Conservation (phyloP, 176 grass and related monocot genomes). For the Raddia distichophylla region DNA sequence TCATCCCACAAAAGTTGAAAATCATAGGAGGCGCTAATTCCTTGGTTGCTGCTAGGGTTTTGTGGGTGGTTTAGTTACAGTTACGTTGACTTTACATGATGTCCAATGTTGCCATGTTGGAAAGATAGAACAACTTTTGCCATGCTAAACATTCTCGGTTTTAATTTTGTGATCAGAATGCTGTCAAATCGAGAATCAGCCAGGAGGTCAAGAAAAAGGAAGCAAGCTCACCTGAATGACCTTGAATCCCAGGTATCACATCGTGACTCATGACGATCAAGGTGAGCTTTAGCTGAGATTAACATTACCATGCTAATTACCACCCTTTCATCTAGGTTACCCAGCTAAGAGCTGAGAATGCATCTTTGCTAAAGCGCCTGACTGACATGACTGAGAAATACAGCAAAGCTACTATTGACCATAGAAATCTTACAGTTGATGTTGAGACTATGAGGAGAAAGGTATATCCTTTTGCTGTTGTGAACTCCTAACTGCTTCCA, state of each 20-base stretch:
- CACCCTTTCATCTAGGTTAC: slow-evolving; percentile 56
- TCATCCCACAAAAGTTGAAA: slow-evolving; percentile 5
- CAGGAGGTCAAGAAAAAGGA: slow-evolving; percentile 87
- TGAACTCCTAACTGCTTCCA: neutral
- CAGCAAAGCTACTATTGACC: slow-evolving; percentile 59
- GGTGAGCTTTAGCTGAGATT: slow-evolving; percentile 7
- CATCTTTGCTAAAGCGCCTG: slow-evolving; percentile 63
- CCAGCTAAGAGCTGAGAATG: slow-evolving; percentile 73
- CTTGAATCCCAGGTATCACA: slow-evolving; percentile 71
- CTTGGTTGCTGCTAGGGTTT: neutral
- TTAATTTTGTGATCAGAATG: slow-evolving; percentile 59
- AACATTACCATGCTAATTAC: slow-evolving; percentile 35
- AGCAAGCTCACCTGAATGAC: slow-evolving; percentile 77
- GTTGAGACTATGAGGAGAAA: slow-evolving; percentile 75
- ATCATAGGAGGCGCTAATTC: neutral
- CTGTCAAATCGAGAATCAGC: slow-evolving; percentile 93
- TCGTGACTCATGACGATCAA: slow-evolving; percentile 2
- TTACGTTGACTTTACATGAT: neutral
- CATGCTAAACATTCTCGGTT: slow-evolving; percentile 12
- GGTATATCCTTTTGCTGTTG: slow-evolving; percentile 45
- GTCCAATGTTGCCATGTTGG: neutral
- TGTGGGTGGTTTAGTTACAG: neutral
- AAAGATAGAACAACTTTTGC: slow-evolving; percentile 20
- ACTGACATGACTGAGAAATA: slow-evolving; percentile 78
- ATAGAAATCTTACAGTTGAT: slow-evolving; percentile 71